A percentile compares a stretch with the other conserved stretches of the same genome.
Evolutionary conservation across 1,284 basidiomycete genomes (phyloP).

Genomic region (Ustilago shanxiensis): DNA sequence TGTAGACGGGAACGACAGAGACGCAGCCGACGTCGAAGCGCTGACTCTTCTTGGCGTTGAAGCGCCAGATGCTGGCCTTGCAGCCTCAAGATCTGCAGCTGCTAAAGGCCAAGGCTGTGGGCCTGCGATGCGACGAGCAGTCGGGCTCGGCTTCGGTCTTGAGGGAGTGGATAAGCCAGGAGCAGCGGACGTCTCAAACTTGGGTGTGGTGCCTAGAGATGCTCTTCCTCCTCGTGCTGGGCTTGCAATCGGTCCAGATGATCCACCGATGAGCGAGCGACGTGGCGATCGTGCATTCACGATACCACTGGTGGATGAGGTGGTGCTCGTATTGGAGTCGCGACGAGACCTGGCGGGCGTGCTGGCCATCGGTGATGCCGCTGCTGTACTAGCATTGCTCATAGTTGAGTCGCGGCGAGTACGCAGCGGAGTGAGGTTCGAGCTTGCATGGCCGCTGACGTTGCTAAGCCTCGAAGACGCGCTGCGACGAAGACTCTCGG

Average conservation of each 20-base stretch:
- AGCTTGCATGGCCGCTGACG: slow-evolving; percentile 7
- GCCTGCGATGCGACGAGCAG: slow-evolving; percentile 19
- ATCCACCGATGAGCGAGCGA: slow-evolving; percentile 15
- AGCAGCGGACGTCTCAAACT: slow-evolving; percentile 9
- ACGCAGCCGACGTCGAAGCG: slow-evolving; percentile 28
- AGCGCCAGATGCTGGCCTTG: background rate
- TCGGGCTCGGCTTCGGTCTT: slow-evolving; percentile 29
- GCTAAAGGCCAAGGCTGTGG: slow-evolving; percentile 48
- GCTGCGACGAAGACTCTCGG: slow-evolving; percentile 34
- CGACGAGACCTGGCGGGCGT: slow-evolving; percentile 26
- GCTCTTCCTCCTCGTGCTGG: slow-evolving; percentile 26
- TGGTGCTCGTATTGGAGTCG: slow-evolving; percentile 51
- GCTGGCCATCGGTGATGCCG: slow-evolving; percentile 7
- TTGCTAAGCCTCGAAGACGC: slow-evolving; percentile 41
- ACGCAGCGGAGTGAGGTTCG: slow-evolving; percentile 38
- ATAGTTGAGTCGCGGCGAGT: slow-evolving; percentile 49
- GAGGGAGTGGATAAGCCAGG: slow-evolving; percentile 37
- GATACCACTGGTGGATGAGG: slow-evolving; percentile 32
- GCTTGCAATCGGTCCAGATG: slow-evolving; percentile 10
- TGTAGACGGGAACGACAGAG: slow-evolving; percentile 35
- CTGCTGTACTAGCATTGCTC: slow-evolving; percentile 41
- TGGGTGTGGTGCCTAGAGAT: slow-evolving; percentile 23
- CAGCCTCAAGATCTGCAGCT: slow-evolving; percentile 12
- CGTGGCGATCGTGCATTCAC: slow-evolving; percentile 26
- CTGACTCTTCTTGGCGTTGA: slow-evolving; percentile 22